These are phyloP conservation scores for Lipomyces kockii DNA, from an alignment of 805 yeast species.

Conservation along the genomic window DNA sequence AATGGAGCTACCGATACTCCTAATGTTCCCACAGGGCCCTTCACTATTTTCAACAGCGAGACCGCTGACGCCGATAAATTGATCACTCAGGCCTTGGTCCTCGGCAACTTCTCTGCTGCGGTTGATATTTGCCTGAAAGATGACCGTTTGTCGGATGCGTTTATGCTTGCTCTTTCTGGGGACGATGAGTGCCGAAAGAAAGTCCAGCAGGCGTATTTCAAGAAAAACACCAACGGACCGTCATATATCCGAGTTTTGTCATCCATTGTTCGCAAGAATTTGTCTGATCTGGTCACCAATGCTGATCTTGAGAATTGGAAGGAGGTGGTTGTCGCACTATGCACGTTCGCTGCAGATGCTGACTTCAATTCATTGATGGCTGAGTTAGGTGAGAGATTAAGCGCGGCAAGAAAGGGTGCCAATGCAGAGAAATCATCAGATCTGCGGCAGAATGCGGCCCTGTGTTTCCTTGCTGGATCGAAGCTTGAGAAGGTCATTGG, in stretches of 20 bases:
- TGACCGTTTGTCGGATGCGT: slow-evolving; percentile 74
- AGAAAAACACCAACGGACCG: slow-evolving; percentile 56
- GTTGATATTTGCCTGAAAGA: slow-evolving; percentile 66
- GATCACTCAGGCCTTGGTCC: slow-evolving; percentile 58
- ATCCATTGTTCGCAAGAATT: slow-evolving; percentile 58
- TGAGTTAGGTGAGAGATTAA: slow-evolving; percentile 78
- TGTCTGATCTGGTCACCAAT: slow-evolving; percentile 73
- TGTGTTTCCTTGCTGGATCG: slow-evolving; percentile 78
- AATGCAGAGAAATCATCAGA: slow-evolving; percentile 38
- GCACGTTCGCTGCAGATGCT: slow-evolving; percentile 54
- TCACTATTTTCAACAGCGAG: slow-evolving; percentile 45
- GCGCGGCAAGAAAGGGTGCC: slow-evolving; percentile 44
- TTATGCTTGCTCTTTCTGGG: slow-evolving; percentile 71
- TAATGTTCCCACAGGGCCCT: slow-evolving; percentile 41
- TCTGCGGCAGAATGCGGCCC: slow-evolving; percentile 73
- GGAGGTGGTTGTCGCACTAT: slow-evolving; percentile 71
- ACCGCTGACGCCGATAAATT: slow-evolving; percentile 53
- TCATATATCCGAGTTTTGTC: slow-evolving; percentile 76
- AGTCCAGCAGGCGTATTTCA: slow-evolving; percentile 74
- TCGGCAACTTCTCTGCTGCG: slow-evolving; percentile 69
- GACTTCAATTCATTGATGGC: slow-evolving; percentile 61
- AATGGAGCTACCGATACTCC: background rate
- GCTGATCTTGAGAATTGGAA: slow-evolving; percentile 84
- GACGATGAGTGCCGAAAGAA: slow-evolving; percentile 61
- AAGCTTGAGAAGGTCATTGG: slow-evolving; percentile 76